Conservation (phyloP, 2,329 filamentous ascomycete species). For the Alternaria arbusti region DNA sequence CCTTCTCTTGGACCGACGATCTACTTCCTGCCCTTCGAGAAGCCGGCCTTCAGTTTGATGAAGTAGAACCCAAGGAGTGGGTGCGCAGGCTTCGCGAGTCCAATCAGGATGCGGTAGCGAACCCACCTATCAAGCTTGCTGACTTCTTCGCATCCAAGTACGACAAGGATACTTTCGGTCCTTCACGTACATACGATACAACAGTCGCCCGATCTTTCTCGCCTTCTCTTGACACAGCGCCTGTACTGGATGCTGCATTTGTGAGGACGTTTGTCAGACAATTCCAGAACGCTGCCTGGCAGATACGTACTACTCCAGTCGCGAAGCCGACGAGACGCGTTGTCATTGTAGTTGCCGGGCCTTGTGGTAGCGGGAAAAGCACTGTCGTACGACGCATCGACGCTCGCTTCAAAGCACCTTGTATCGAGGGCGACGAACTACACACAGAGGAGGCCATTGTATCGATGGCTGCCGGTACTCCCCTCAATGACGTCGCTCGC, state of each 20-base stretch:
- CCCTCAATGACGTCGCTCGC: slow-evolving; percentile 24
- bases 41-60: slow-evolving; percentile 47
- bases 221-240: slow-evolving; percentile 21
- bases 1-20: slow-evolving; percentile 60
- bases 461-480: slow-evolving; percentile 38
- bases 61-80: slow-evolving; percentile 34
- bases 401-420: slow-evolving; percentile 36
- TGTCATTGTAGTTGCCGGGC: slow-evolving; percentile 49
- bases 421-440: slow-evolving; percentile 52
- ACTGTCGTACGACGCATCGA: slow-evolving; percentile 47
- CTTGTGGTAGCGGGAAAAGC: slow-evolving; percentile 53
- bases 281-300: slow-evolving; percentile 28
- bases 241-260: slow-evolving; percentile 18
- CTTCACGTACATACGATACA: slow-evolving; percentile 25
- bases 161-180: slow-evolving; percentile 35
- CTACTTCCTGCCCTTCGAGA: slow-evolving; percentile 59
- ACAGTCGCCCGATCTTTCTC: slow-evolving; percentile 19
- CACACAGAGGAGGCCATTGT: slow-evolving; percentile 44
- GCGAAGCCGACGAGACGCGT: slow-evolving; percentile 24
- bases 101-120: slow-evolving; percentile 56
- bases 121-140: slow-evolving; percentile 61
- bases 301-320: neutral
- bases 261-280: slow-evolving; percentile 28
- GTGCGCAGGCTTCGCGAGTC: slow-evolving; percentile 47
- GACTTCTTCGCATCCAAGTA: slow-evolving; percentile 63